A percentile compares a stretch with the other conserved stretches of the same genome.
Evolutionary conservation across 2,329 filamentous ascomycete genomes (phyloP).

Genomic region (Cryoendolithus antarcticus): DNA sequence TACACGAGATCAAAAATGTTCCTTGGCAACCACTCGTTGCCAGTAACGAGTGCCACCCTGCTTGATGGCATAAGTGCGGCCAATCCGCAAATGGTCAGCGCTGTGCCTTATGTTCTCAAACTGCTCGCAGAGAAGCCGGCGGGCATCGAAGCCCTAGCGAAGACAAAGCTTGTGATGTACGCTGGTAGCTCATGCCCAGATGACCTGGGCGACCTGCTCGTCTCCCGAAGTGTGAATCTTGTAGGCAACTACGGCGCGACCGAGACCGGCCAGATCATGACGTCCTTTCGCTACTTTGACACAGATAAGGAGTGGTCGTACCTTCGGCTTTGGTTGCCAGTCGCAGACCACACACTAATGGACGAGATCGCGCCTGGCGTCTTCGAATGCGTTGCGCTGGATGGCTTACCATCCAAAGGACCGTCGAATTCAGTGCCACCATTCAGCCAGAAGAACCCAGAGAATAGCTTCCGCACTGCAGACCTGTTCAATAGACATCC

Average conservation of each 20-base stretch:
- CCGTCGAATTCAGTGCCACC: slow-evolving; percentile 29
- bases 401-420: slow-evolving; percentile 23
- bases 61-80: slow-evolving; percentile 17
- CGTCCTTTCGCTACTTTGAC: slow-evolving; percentile 37
- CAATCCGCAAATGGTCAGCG: slow-evolving; percentile 40
- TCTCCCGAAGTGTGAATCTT: slow-evolving; percentile 21
- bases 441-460: slow-evolving; percentile 24
- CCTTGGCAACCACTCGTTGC: slow-evolving; percentile 43
- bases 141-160: slow-evolving; percentile 27
- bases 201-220: slow-evolving; percentile 22
- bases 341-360: slow-evolving; percentile 18
- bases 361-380: slow-evolving; percentile 26
- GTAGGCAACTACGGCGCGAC: slow-evolving; percentile 34
- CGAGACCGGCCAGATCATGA: slow-evolving; percentile 51
- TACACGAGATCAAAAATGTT: slow-evolving; percentile 38
- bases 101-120: slow-evolving; percentile 53
- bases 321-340: slow-evolving; percentile 27
- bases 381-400: slow-evolving; percentile 31
- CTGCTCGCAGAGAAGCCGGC: slow-evolving; percentile 46
- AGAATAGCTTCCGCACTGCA: slow-evolving; percentile 38
- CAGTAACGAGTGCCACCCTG: slow-evolving; percentile 34
- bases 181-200: slow-evolving; percentile 23
- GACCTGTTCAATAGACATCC: slow-evolving; percentile 33
- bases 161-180: slow-evolving; percentile 19
- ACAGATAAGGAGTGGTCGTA: slow-evolving; percentile 51